A percentile compares a stretch with the other conserved stretches of the same genome.
Evolutionary conservation across 2,329 filamentous ascomycete species (phyloP).

Genomic region (Penicillium sp.): DNA sequence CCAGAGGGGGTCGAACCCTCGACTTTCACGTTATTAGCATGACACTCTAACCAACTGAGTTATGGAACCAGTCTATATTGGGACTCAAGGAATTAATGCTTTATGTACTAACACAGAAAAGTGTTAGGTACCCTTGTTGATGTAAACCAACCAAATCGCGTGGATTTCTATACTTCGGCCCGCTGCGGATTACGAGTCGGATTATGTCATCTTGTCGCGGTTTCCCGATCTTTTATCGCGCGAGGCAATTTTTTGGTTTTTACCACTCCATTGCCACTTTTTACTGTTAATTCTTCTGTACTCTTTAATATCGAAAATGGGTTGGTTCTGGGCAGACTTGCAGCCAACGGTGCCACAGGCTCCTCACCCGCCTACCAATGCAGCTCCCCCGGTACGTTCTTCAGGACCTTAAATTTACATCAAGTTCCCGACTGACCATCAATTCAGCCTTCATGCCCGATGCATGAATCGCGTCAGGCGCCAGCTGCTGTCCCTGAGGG

Average conservation of each 20-base stretch:
- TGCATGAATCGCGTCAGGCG: conserved; percentile 56
- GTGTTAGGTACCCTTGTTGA: neutral
- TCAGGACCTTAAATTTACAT: conserved; percentile 12
- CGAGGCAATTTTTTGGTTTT: conserved; percentile 10
- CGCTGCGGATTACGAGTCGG: neutral
- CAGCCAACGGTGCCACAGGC: conserved; percentile 41
- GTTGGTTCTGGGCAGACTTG: conserved; percentile 70
- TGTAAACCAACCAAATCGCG: neutral
- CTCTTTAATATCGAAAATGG: conserved; percentile 49
- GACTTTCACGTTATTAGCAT: no score
- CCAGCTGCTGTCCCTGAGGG: conserved; percentile 28
- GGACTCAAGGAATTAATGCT: no score
- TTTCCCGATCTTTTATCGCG: conserved; percentile 22
- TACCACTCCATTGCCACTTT: conserved; percentile 1
- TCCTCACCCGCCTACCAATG: conserved; percentile 50
- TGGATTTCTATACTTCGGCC: conserved; percentile 1
- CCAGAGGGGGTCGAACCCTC: no score
- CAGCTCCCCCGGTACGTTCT: conserved; percentile 56
- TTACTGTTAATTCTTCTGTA: neutral
- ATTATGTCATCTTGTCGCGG: conserved; percentile 15
- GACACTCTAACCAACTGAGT: no score
- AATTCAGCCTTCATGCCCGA: conserved; percentile 65
- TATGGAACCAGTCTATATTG: no score
- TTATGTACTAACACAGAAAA: no score
- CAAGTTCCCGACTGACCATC: conserved; percentile 22